Conservation (phyloP, 441 rosid genomes). For the Iberis amara region DNA sequence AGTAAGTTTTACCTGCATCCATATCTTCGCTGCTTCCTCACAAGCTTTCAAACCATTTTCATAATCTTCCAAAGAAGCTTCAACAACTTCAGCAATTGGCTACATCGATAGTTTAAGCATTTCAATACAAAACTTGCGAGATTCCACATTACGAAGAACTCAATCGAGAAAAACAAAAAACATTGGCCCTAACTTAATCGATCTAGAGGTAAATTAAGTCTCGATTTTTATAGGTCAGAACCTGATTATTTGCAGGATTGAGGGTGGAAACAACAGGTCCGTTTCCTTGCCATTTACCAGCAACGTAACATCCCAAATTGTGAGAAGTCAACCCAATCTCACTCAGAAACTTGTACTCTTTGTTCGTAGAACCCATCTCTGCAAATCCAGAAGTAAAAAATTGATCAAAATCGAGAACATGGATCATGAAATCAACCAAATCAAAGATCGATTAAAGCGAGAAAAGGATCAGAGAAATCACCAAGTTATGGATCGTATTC, state of each 20-base stretch:
- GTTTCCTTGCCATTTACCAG: slow-evolving; percentile 68
- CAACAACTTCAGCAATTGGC: slow-evolving; percentile 78
- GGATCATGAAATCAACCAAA: too few relatives aligned
- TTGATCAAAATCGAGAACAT: background rate
- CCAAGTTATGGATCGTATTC: too few relatives aligned
- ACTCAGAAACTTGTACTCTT: slow-evolving; percentile 59
- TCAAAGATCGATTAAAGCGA: too few relatives aligned
- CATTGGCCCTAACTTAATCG: too few relatives aligned
- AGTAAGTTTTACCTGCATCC: slow-evolving; percentile 64
- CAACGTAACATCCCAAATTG: slow-evolving; percentile 62
- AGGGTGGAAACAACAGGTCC: slow-evolving; percentile 60
- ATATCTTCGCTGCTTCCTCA: slow-evolving; percentile 63
- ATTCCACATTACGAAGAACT: background rate
- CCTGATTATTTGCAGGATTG: slow-evolving; percentile 86
- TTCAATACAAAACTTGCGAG: background rate
- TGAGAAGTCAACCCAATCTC: slow-evolving; percentile 68
- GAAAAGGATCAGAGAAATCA: too few relatives aligned
- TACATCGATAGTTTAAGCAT: slow-evolving; percentile 26
- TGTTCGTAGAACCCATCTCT: slow-evolving; percentile 62
- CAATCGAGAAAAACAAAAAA: background rate
- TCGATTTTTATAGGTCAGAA: too few relatives aligned
- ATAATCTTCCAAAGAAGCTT: slow-evolving; percentile 75
- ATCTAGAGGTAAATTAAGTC: too few relatives aligned
- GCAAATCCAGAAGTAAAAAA: background rate
- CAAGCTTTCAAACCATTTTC: slow-evolving; percentile 82